These are phyloP conservation scores for Trypanosoma lewisi DNA, from an alignment of 208 protist genomes.

Conservation along the genomic window DNA sequence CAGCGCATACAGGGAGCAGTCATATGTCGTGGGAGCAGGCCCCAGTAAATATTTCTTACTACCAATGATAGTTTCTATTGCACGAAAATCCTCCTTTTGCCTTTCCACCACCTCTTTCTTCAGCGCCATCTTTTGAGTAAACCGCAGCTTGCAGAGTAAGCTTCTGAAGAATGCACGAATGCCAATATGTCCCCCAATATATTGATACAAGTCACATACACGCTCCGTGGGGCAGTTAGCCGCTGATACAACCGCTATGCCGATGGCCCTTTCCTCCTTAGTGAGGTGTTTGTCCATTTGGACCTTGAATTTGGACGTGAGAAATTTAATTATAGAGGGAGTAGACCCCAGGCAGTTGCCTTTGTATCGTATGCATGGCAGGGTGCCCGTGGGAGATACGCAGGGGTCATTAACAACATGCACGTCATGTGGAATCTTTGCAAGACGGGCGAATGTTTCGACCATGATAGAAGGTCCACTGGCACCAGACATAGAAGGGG, in stretches of 20 bases:
- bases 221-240: constrained; percentile 25
- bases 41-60: constrained; percentile 44
- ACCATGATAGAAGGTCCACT: constrained; percentile 45
- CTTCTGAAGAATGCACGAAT: background rate
- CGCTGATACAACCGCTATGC: constrained; percentile 34
- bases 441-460: constrained; percentile 56
- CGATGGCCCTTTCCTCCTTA: constrained; percentile 38
- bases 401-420: constrained; percentile 36
- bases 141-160: background rate
- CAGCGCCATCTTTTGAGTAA: background rate
- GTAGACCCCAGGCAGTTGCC: constrained; percentile 28
- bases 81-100: constrained; percentile 25
- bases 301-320: constrained; percentile 35
- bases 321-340: constrained; percentile 38
- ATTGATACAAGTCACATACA: background rate
- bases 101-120: background rate
- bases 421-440: constrained; percentile 49
- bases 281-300: constrained; percentile 40
- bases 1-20: constrained; percentile 67
- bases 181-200: background rate
- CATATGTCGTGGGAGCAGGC: constrained; percentile 40
- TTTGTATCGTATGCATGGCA: constrained; percentile 54
- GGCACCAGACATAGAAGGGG: constrained; percentile 40
- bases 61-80: constrained; percentile 48
- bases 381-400: constrained; percentile 31